These are phyloP conservation scores for Aspergillus sp. DNA, from an alignment of 2,329 filamentous ascomycete genomes.

Conservation along the genomic window DNA sequence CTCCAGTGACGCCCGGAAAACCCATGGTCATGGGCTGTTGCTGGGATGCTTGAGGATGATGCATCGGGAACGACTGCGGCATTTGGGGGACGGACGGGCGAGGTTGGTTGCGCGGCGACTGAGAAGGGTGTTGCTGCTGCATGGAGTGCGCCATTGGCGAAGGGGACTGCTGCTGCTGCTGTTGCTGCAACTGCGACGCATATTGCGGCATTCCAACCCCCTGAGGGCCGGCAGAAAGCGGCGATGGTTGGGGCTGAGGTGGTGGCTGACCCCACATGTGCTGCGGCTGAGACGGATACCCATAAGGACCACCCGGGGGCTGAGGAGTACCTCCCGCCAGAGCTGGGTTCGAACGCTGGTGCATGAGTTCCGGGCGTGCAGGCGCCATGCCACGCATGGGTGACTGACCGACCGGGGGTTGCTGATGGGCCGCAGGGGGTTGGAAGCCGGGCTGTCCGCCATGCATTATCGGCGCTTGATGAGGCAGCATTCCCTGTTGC, in stretches of 20 bases:
- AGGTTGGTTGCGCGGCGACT: slow-evolving; percentile 44
- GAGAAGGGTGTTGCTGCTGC: slow-evolving; percentile 37
- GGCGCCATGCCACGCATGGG: slow-evolving; percentile 69
- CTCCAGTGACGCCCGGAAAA: slow-evolving; percentile 32
- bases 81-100: slow-evolving; percentile 38
- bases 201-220: slow-evolving; percentile 42
- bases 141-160: slow-evolving; percentile 35
- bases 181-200: slow-evolving; percentile 37
- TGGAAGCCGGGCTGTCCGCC: slow-evolving; percentile 64
- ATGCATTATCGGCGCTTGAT: slow-evolving; percentile 48
- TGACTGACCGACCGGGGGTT: slow-evolving; percentile 59
- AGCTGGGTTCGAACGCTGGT: slow-evolving; percentile 61
- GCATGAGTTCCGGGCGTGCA: slow-evolving; percentile 61
- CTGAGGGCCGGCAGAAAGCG: slow-evolving; percentile 44
- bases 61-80: slow-evolving; percentile 36
- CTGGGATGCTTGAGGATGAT: slow-evolving; percentile 34
- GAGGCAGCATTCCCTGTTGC: slow-evolving; percentile 39
- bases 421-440: slow-evolving; percentile 49
- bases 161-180: slow-evolving; percentile 36
- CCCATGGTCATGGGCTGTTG: slow-evolving; percentile 37
- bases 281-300: slow-evolving; percentile 61
- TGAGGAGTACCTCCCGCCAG: slow-evolving; percentile 52
- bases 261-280: slow-evolving; percentile 66
- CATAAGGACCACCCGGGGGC: slow-evolving; percentile 41
- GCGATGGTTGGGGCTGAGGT: slow-evolving; percentile 64